Evolutionary conservation across 2,329 filamentous ascomycete genomes (phyloP).

Genomic region (Fusarium anguioides): DNA sequence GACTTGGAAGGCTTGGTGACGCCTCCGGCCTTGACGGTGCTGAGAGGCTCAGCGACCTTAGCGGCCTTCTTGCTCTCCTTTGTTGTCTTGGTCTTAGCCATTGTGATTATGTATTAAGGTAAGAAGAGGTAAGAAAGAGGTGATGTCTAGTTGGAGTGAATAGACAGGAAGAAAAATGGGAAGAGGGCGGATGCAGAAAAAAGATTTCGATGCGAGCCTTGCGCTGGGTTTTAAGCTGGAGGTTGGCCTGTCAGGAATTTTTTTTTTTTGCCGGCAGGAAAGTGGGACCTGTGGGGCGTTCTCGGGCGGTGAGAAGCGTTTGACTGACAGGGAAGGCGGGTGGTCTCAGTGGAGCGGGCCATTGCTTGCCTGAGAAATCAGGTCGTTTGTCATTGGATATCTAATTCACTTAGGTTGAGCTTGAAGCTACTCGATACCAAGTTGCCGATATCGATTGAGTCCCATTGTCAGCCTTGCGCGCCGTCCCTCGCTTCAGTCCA

Average conservation of each 20-base stretch:
- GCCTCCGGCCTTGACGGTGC: slow-evolving; percentile 72
- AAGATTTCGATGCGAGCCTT: slow-evolving; percentile 22
- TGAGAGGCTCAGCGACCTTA: slow-evolving; percentile 63
- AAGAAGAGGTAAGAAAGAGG: slow-evolving; percentile 15
- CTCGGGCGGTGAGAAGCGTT: slow-evolving; percentile 50
- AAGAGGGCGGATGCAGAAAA: slow-evolving; percentile 36
- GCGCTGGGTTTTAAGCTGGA: slow-evolving; percentile 40
- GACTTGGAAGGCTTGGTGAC: slow-evolving; percentile 75
- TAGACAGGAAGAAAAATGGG: slow-evolving; percentile 27
- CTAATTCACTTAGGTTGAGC: slow-evolving; percentile 39
- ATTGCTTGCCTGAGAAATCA: slow-evolving; percentile 48
- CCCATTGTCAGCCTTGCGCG: slow-evolving; percentile 30
- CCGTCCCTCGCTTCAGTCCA: slow-evolving; percentile 26
- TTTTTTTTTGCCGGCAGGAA: slow-evolving; percentile 50
- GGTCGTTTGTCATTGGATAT: slow-evolving; percentile 44
- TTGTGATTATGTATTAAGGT: slow-evolving; percentile 54
- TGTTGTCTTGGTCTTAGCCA: slow-evolving; percentile 76
- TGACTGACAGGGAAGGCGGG: slow-evolving; percentile 40
- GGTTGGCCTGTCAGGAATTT: slow-evolving; percentile 42
- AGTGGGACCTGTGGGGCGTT: slow-evolving; percentile 51
- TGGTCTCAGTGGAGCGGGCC: slow-evolving; percentile 28
- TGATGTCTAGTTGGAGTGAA: slow-evolving; percentile 21
- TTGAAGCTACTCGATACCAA: slow-evolving; percentile 44
- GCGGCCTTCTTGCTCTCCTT: slow-evolving; percentile 61
- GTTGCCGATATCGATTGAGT: slow-evolving; percentile 42